Base-by-base conservation (phyloP, 306 rosid species). In the Vigna reflexopilosa region DNA sequence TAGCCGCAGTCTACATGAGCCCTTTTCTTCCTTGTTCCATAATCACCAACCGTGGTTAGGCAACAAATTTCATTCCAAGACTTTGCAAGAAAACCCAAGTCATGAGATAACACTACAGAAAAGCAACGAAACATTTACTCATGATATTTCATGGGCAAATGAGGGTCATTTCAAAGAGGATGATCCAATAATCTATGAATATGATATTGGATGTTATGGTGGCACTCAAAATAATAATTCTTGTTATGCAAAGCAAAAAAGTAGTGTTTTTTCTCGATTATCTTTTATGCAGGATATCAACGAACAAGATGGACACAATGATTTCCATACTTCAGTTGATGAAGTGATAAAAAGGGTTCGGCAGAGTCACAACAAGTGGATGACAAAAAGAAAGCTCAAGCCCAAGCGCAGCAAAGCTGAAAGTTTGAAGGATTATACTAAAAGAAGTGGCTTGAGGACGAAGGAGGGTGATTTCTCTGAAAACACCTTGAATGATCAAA, bases 321-420 rank as follows among this genome's bases (percentile, higher is more conserved):
- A 28, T 76, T n/a, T 56, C 5, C 36, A 66, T 63, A 28, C 79
- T 36, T 72, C 91, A 70, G 85, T 85, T 48, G 85, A 80, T 84
- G 87, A 78, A 73, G 81, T 90, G 87, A 88, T 87, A 90, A 77
- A 71, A 70, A 82, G 75, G 85, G 77, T 79, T 84, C 72, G 61
- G 15, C 80, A 70, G 11, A 85, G 61, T 75, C 74, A 17, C 22
- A 58, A 9, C 20, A 75, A 73, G 22, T 49, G 70, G 85, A 59
- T 56, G 69, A 72, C 65, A 22, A 72, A 75, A 19, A 73, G 80
- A 81, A 88, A 87, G 71, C 12, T 76, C 48, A 82, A 50, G 55
- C 77, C 70, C 47, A 64, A 71, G 30, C 78, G 3, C 49, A 52
- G 26, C 55, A 62, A 83, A 13, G 20, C 32, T 17, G 87, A 83